Base-by-base conservation (phyloP, 768 basidiomycete species). In the Auricularia heimuer region DNA sequence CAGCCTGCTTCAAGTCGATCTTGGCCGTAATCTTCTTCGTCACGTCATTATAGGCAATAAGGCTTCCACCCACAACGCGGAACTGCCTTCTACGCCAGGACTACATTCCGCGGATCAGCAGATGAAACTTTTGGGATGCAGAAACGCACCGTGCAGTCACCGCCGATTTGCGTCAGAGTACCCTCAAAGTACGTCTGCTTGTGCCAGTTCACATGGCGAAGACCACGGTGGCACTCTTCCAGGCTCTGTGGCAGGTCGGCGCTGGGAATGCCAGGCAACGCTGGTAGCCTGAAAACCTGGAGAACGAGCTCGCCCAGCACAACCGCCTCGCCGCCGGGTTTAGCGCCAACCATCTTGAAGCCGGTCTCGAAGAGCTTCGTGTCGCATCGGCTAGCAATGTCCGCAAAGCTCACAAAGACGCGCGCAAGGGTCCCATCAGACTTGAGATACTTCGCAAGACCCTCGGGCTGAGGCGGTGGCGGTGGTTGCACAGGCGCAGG, bases 141-240 rank as follows among this genome's bases (percentile, higher is more conserved):
- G 33, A 14, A 36, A 79, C 91, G 73, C 75, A 97, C 95, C 67
- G 78, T 81, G 73, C 94, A 97, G 73, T 96, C 96, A 10, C 95
- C 96, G 16, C 96, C 96, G 67, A 82, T 85, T 78, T 98, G 96
- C 14, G 96, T 98, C 68, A 98, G 75, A 0, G 86, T 87, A 34
- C 96, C 94, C 75, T 97, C 90, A 75, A 91, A 92, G 75, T 96
- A 95, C 24, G 93, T 92, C 68, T 89, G 83, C 77, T 95, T 94
- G 71, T 96, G 94, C 94, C 94, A 97, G 44, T 89, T 88, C 64
- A 93, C 87, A 70, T 95, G 89, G 66, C 92, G 80, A 68, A 98
- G 78, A 1, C 96, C 95, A 14, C 91, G 84, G 69, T 88, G 82
- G 70, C 92, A 95, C 71, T 98, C 96, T 64, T 98, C 95, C 69